Conservation (phyloP, 2,329 filamentous ascomycete species). For the Hypoxylon rubiginosum region DNA sequence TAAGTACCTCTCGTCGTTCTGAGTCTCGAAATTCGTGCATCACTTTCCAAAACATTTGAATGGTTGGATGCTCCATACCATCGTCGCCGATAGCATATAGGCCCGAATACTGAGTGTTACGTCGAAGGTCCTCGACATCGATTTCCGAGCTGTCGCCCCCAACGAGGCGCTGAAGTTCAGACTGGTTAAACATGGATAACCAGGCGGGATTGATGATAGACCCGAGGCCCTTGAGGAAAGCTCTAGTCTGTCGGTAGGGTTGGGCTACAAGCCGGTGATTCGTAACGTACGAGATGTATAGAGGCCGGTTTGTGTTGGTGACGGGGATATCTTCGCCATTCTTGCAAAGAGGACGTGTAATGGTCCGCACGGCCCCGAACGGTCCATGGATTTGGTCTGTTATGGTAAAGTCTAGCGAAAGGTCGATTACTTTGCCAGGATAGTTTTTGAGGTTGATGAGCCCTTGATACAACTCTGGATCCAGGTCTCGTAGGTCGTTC, state of each 20-base stretch:
- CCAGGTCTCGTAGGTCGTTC: conserved; percentile 93
- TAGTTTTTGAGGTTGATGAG: conserved; percentile 88
- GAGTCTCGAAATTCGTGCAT: conserved; percentile 81
- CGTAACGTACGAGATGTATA: conserved; percentile 95
- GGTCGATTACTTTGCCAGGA: conserved; percentile 81
- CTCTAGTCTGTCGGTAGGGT: conserved; percentile 82
- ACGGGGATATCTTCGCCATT: conserved; percentile 83
- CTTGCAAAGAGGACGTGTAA: conserved; percentile 81
- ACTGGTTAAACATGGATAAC: conserved; percentile 99
- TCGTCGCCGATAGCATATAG: conserved; percentile 93
- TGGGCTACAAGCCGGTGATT: conserved; percentile 88
- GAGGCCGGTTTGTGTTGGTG: conserved; percentile 89
- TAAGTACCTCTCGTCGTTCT: conserved; percentile 87
- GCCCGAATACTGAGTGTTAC: conserved; percentile 88
- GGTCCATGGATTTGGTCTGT: conserved; percentile 73
- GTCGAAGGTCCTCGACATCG: conserved; percentile 85
- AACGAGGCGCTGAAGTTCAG: conserved; percentile 92
- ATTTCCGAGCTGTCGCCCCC: conserved; percentile 89
- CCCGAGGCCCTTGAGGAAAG: conserved; percentile 88
- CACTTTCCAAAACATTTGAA: conserved; percentile 92
- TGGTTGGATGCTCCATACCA: conserved; percentile 83
- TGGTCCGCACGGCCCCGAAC: conserved; percentile 66
- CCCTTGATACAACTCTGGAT: conserved; percentile 90
- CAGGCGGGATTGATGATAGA: conserved; percentile 91
- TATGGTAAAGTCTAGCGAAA: conserved; percentile 90